Percentiles rank a stretch among this genome's conserved stretches.
These are phyloP conservation scores for Nothophytophthora sp. DNA, from an alignment of 352 stramenopile genomes.

Conservation along the genomic window DNA sequence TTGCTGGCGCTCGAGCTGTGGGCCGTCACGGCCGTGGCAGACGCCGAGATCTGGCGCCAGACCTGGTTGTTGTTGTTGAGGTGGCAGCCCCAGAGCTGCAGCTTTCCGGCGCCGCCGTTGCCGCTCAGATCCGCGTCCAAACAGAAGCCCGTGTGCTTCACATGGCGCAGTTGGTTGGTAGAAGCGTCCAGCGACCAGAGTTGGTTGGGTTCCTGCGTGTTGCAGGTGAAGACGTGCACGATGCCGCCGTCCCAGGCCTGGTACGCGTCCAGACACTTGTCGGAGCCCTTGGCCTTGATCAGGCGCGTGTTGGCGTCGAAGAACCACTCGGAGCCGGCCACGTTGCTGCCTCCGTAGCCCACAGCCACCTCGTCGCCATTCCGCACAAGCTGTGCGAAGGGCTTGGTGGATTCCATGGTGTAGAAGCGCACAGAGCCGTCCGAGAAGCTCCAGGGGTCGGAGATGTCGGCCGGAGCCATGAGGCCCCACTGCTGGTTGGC, in stretches of 20 bases:
- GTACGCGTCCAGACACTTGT: slow-evolving; percentile 48
- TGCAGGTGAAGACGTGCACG: slow-evolving; percentile 42
- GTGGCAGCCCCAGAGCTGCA: slow-evolving; percentile 39
- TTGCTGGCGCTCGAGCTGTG: slow-evolving; percentile 12
- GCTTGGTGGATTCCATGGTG: slow-evolving; percentile 37
- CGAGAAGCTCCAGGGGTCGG: slow-evolving; percentile 6
- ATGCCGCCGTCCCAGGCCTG: slow-evolving; percentile 32
- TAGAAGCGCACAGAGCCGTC: slow-evolving; percentile 37
- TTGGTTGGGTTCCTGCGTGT: slow-evolving; percentile 43
- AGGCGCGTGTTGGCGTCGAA: slow-evolving; percentile 33
- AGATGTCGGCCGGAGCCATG: background rate
- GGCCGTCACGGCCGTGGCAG: slow-evolving; percentile 23
- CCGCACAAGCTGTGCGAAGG: slow-evolving; percentile 42
- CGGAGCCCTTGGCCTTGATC: slow-evolving; percentile 48
- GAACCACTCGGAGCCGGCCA: slow-evolving; percentile 47
- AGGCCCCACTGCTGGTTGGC: slow-evolving; percentile 29
- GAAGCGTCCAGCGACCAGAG: slow-evolving; percentile 46
- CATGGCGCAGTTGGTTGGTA: slow-evolving; percentile 36
- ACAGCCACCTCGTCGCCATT: slow-evolving; percentile 24
- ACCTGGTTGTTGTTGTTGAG: slow-evolving; percentile 55
- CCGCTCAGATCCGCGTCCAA: slow-evolving; percentile 39
- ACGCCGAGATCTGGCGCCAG: slow-evolving; percentile 28
- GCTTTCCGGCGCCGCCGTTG: slow-evolving; percentile 24
- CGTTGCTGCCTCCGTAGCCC: slow-evolving; percentile 18
- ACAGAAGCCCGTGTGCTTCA: slow-evolving; percentile 36